Evolutionary conservation across 768 basidiomycete species (phyloP), one percentile per base, ranked within the genome.

Genomic region (Tephrocybe sp.): DNA sequence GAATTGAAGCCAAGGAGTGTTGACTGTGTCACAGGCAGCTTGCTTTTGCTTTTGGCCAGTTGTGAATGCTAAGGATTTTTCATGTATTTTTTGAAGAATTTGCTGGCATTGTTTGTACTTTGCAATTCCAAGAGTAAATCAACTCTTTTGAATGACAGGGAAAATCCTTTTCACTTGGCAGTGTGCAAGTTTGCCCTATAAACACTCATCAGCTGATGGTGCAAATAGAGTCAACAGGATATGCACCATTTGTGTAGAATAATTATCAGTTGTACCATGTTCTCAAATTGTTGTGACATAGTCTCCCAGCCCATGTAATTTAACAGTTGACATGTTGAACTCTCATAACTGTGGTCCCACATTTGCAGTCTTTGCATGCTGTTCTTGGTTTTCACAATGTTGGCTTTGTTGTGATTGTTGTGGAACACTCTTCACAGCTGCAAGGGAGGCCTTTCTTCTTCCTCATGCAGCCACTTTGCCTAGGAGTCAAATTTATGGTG

Each of bases 121-220:
- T 0, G 65, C 62, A 24, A 75, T 73, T 1, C 65, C 62, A 0
- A 33, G 23, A 0, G 26, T 57, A n/a, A 43, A 36, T 3, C 55
- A 44, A 25, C 55, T 70, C 67, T 58, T 69, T 66, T 7, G 66
- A 62, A 0, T 57, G 33, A 0, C 44, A 5, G 57, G 48, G 42
- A 72, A 76, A 38, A 67, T 68, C 0, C 34, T 41, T 54, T 78
- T 76, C 7, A 67, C 65, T 0, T 45, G 41, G 0, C 52, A 53
- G 45, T 77, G 76, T 47, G 74, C 66, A 0, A 66, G 62, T 51
- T 77, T 72, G 1, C 69, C 68, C 73, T 75, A 26, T 11, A 32
- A 15, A 12, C 10, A 30, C n/a, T 30, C n/a, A n/a, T 14, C n/a
- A 34, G 26, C 2, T 45, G 47, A 3, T 45, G 1, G 43, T 9